Base-by-base conservation (phyloP, 2,329 filamentous ascomycete species). In the Fusarium tupiense region DNA sequence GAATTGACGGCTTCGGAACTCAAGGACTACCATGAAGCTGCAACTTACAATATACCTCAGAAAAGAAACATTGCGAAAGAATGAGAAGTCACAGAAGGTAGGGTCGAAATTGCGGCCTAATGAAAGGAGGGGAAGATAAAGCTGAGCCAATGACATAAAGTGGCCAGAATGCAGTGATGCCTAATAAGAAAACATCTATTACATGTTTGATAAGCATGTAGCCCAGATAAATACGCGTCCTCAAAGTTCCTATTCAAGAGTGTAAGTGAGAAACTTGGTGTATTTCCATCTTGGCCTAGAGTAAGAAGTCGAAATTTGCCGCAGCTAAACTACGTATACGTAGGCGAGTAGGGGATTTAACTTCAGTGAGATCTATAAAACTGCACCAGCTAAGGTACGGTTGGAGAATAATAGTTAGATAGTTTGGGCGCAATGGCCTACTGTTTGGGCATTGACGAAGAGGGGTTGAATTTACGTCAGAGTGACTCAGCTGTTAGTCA, bases 21-120 rank as follows among this genome's bases (percentile, higher is more conserved):
- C 2, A 6, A n/a, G 8, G 41, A n/a, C 14, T 43, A 8, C 8
- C 14, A n/a, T 17, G 6, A 11, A 24, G 1, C 14, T 43, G 2
- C 0, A 24, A 17, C 22, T 43, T 24, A 17, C 3, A 24, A 43
- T 7, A 1, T 0, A 1, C 14, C 6, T 7, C 3, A 4, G n/a
- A 24, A 43, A 43, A 17, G 41, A 43, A 24, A 17, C 1, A 11
- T 41, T 41, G 4, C 40, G 40, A 9, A 41, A 22, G 40, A 41
- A 6, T 16, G 1, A 41, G 8, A 41, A 16, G 40, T 41, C 0
- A 41, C 22, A 43, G 14, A 2, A 43, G 41, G 14, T 24, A 17
- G 2, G n/a, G 10, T 43, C 17, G 14, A 17, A 24, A 43, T 43
- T 24, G 41, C 14, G 14, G 41, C 41, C 41, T 43, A 1, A 43